A percentile compares a stretch with the other conserved stretches of the same genome.
These are phyloP conservation scores for Liquidambar formosana DNA, from an alignment of 164 flowering plant species.

Conservation along the genomic window DNA sequence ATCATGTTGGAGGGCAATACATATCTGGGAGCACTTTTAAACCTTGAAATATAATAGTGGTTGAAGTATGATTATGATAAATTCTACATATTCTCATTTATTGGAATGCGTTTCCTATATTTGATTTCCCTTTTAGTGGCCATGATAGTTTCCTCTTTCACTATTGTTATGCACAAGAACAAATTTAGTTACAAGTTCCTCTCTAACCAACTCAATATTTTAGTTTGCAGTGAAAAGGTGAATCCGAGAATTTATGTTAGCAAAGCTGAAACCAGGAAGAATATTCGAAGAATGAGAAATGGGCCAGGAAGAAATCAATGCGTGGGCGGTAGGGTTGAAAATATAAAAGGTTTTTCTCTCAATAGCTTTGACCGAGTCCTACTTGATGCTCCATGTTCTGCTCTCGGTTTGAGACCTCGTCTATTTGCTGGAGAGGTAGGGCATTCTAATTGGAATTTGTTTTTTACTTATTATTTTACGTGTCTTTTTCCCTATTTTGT, in stretches of 20 bases:
- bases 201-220: slow-evolving; percentile 18
- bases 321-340: slow-evolving; percentile 73
- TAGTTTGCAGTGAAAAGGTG: slow-evolving; percentile 35
- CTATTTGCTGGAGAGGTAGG: slow-evolving; percentile 80
- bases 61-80: too few relatives aligned
- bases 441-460: background rate
- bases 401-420: slow-evolving; percentile 96
- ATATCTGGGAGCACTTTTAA: too few relatives aligned
- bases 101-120: too few relatives aligned
- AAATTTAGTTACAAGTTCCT: background rate
- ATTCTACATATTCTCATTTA: too few relatives aligned
- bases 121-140: background rate
- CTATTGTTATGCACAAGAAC: background rate
- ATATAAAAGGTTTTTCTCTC: slow-evolving; percentile 74
- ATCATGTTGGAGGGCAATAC: too few relatives aligned
- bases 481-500: background rate
- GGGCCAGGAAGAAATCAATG: slow-evolving; percentile 84
- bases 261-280: slow-evolving; percentile 60
- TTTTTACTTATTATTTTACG: background rate
- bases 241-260: slow-evolving; percentile 37
- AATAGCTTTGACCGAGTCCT: slow-evolving; percentile 91
- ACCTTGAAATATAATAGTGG: too few relatives aligned
- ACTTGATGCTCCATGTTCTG: slow-evolving; percentile 99
- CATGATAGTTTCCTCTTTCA: background rate
- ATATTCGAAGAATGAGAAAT: slow-evolving; percentile 58